Conservation (phyloP, 768 basidiomycete species). For the Lentinula raphanica region DNA sequence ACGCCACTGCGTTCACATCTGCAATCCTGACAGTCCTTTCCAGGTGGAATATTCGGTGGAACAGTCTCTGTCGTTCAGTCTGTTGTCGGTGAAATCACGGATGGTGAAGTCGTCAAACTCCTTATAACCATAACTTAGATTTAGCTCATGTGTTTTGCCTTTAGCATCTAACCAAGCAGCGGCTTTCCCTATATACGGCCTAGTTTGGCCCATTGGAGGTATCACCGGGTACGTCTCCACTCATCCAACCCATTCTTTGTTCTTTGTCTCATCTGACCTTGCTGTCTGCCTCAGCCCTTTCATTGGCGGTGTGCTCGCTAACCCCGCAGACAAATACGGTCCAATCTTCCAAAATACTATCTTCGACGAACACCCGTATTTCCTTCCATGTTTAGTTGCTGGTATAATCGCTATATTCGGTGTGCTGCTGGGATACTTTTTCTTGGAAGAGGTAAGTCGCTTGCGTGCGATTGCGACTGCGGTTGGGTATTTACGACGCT, state of each 20-base stretch:
- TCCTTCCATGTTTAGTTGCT: slow-evolving; percentile 54
- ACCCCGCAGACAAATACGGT: slow-evolving; percentile 44
- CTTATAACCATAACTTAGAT: neutral
- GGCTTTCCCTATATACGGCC: slow-evolving; percentile 55
- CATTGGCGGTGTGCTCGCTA: slow-evolving; percentile 56
- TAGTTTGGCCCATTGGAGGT: slow-evolving; percentile 56
- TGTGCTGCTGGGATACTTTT: slow-evolving; percentile 38
- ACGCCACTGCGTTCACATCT: neutral
- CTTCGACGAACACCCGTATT: slow-evolving; percentile 49
- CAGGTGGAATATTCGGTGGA: slow-evolving; percentile 59
- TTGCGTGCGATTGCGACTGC: too few relatives aligned
- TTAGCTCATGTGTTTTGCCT: neutral
- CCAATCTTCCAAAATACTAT: slow-evolving; percentile 36
- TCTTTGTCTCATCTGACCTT: neutral
- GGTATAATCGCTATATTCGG: slow-evolving; percentile 37
- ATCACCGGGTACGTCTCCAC: slow-evolving; percentile 44
- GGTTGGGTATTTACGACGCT: too few relatives aligned
- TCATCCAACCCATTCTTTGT: neutral
- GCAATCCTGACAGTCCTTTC: neutral
- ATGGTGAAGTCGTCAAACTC: slow-evolving; percentile 20
- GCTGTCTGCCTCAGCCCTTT: slow-evolving; percentile 41
- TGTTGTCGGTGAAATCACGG: slow-evolving; percentile 60
- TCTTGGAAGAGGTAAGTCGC: slow-evolving; percentile 48
- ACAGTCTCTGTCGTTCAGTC: slow-evolving; percentile 62
- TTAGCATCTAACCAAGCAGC: slow-evolving; percentile 48